Conservation (phyloP, 1,284 basidiomycete genomes). For the Rhodotorula glutinis region DNA sequence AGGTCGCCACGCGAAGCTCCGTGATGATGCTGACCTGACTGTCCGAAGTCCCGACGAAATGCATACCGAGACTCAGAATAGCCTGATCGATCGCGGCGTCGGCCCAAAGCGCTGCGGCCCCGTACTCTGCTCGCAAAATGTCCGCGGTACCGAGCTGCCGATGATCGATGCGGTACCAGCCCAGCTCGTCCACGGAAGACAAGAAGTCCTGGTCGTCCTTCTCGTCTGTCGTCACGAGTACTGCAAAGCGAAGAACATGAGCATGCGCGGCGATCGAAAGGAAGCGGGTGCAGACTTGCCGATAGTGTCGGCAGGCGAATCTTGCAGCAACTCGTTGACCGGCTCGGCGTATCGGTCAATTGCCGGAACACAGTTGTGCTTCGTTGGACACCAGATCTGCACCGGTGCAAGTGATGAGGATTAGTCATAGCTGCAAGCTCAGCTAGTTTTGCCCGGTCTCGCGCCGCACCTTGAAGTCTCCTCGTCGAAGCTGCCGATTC, state of each 20-base stretch:
- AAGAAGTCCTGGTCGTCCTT: conserved; percentile 61
- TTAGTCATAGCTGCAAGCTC: too few relatives aligned
- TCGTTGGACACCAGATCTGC: conserved; percentile 25
- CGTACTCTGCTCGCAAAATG: conserved; percentile 41
- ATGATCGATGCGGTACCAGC: conserved; percentile 64
- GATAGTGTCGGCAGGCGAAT: conserved; percentile 51
- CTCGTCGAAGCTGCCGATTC: background rate
- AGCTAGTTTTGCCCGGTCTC: too few relatives aligned
- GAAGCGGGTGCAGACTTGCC: conserved; percentile 50
- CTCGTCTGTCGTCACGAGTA: conserved; percentile 72
- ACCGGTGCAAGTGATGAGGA: too few relatives aligned
- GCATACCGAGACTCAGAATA: conserved; percentile 62
- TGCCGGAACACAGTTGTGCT: conserved; percentile 61
- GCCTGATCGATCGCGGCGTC: conserved; percentile 59
- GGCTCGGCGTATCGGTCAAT: conserved; percentile 59
- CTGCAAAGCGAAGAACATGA: conserved; percentile 36
- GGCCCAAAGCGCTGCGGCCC: conserved; percentile 26
- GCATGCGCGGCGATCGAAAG: background rate
- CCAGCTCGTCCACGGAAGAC: conserved; percentile 58
- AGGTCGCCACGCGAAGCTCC: conserved; percentile 61
- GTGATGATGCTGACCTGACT: conserved; percentile 68
- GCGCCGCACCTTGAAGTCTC: background rate
- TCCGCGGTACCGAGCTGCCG: conserved; percentile 51
- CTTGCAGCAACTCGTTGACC: conserved; percentile 61
- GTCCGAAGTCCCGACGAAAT: conserved; percentile 65